phyloP scores from a whole-genome alignment of 768 basidiomycete genomes.

The Rickenella mellea region DNA sequence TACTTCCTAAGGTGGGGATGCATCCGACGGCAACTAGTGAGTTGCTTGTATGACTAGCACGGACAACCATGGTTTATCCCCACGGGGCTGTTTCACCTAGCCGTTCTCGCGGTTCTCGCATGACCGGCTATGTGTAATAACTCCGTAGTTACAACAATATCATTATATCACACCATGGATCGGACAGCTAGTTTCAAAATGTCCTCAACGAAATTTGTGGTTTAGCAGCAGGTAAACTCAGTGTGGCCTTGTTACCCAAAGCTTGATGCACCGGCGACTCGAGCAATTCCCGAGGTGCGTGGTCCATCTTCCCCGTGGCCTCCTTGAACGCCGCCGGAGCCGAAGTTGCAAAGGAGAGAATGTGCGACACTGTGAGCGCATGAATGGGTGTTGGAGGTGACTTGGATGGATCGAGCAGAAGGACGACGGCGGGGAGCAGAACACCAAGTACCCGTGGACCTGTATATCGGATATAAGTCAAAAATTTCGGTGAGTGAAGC shows the following conservation, averaged over 20 bases:
- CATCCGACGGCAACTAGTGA: too few species aligned
- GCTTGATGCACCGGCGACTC: constrained; percentile 75
- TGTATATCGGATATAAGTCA: constrained; percentile 21
- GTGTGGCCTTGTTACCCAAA: constrained; percentile 37
- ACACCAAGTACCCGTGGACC: constrained; percentile 62
- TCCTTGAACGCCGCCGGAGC: constrained; percentile 79
- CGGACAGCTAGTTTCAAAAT: too few species aligned
- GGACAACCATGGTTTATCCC: too few species aligned
- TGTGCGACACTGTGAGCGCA: constrained; percentile 49
- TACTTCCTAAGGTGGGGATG: too few species aligned
- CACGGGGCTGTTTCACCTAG: too few species aligned
- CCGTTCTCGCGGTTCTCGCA: too few species aligned
- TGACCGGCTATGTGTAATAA: too few species aligned
- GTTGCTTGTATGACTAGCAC: too few species aligned
- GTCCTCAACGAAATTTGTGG: constrained; percentile 75
- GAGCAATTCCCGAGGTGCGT: constrained; percentile 45
- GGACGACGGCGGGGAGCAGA: constrained; percentile 63
- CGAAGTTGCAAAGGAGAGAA: constrained; percentile 62
- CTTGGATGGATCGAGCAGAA: constrained; percentile 52
- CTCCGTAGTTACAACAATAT: too few species aligned
- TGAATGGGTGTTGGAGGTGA: constrained; percentile 36
- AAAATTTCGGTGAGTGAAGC: not conserved
- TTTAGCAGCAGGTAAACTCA: constrained; percentile 33
- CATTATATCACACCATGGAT: too few species aligned
- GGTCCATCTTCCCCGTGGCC: constrained; percentile 60